Evolutionary conservation across 75 land plant species (phyloP).

Genomic region (Cunninghamia lanceolata): DNA sequence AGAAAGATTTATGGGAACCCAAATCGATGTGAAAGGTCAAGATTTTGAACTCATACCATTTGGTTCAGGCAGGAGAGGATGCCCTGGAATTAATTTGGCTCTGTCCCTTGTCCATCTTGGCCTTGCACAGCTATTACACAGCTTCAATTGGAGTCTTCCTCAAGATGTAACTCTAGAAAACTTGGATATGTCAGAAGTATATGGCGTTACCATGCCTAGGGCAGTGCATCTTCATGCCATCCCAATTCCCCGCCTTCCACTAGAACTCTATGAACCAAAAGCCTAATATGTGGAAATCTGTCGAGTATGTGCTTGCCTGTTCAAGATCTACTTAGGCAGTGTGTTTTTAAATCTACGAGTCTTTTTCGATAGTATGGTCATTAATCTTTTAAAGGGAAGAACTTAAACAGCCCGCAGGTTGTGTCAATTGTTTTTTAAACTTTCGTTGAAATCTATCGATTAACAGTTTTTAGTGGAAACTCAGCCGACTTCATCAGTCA

Average conservation of each 20-base stretch:
- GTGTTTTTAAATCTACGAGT: no score
- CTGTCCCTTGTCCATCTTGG: not conserved
- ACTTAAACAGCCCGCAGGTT: no score
- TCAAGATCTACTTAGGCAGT: no score
- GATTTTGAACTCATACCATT: conserved; percentile 13
- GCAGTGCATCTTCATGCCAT: not conserved
- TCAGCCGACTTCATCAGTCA: no score
- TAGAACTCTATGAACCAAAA: not conserved
- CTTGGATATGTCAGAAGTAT: not conserved
- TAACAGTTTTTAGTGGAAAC: no score
- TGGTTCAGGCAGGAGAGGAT: conserved; percentile 6
- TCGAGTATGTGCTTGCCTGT: no score
- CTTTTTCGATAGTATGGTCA: no score
- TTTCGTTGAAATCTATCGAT: no score
- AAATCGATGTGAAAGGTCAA: not conserved
- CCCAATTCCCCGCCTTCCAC: not conserved
- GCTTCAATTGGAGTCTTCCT: conserved; percentile 7
- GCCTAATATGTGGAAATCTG: no score
- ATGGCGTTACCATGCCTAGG: not conserved
- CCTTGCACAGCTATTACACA: conserved; percentile 4
- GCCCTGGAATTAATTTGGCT: not conserved
- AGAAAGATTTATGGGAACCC: conserved; percentile 4
- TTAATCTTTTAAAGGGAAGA: no score
- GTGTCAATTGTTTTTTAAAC: no score
- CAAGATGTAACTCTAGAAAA: not conserved